Evolutionary conservation across 2,329 filamentous ascomycete genomes (phyloP).

Genomic region (Colletotrichum karsti): DNA sequence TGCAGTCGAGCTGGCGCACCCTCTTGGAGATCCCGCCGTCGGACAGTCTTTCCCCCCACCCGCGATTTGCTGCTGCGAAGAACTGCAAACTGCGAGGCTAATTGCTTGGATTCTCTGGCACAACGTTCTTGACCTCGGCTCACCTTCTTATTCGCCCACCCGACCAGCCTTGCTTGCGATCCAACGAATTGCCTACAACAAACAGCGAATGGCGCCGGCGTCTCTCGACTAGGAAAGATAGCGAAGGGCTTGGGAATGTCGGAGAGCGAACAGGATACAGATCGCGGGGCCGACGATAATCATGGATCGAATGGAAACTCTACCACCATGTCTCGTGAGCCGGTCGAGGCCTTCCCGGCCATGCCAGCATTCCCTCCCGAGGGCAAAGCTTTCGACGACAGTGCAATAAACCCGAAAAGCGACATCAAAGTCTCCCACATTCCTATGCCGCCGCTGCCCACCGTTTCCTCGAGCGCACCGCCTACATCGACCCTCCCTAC

Average conservation of each 20-base stretch:
- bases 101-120: slow-evolving; percentile 6
- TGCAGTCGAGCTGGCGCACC: too few species aligned
- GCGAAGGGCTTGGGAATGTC: slow-evolving; percentile 26
- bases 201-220: slow-evolving; percentile 22
- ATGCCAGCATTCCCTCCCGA: slow-evolving; percentile 22
- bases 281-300: slow-evolving; percentile 11
- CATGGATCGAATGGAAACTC: slow-evolving; percentile 2
- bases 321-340: not conserved
- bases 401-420: not conserved
- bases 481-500: slow-evolving; percentile 27
- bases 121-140: not conserved
- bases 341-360: slow-evolving; percentile 17
- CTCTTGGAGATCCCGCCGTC: not conserved
- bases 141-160: not conserved
- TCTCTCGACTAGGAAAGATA: slow-evolving; percentile 1
- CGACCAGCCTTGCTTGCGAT: not conserved
- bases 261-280: slow-evolving; percentile 1
- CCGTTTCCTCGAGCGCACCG: slow-evolving; percentile 21
- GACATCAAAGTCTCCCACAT: slow-evolving; percentile 24
- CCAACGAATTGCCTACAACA: not conserved
- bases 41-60: not conserved
- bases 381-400: not conserved
- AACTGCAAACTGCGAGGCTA: slow-evolving; percentile 26
- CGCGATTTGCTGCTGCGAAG: slow-evolving; percentile 16
- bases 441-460: slow-evolving; percentile 19